Evolutionary conservation across 163 green algal species (phyloP), one percentile per base, ranked within the genome.

Genomic region (Chloroidium sp.): DNA sequence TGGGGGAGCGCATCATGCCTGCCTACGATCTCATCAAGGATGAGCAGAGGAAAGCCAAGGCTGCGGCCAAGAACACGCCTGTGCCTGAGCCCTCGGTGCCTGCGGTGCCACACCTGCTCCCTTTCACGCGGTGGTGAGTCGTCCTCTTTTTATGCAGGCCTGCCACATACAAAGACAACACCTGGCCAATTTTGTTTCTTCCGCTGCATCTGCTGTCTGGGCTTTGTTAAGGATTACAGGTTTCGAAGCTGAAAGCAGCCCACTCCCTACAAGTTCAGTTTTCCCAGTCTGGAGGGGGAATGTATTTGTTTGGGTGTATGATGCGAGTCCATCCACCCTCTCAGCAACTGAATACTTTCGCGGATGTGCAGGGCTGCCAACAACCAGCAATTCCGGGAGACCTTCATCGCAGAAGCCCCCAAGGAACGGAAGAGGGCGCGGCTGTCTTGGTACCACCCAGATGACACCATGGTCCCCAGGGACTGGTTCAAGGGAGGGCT

Each of bases 391-490:
- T 79, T 92, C 6, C 83, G 84, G 64, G 82, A 78, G n/a, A 92
- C 88, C 0, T 84, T 92, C 64, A 77, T 91, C 3, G 85, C 80
- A 61, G 85, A 92, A 4, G 76, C 36, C 36, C 36, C 36, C 36
- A 36, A 87, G 59, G 62, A 80, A 6, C 80, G 81, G 10, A 84
- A 86, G 64, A 89, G 87, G 67, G 87, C 87, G 0, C 85, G 88
- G 8, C 83, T 92, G 36, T 85, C 75, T 6, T 92, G 88, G 88
- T 92, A 92, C 69, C 88, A 92, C 76, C 88, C 88, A 61, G 88
- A 92, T 74, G 88, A 92, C 83, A 92, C 88, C 59, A 92, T 92
- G 88, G 88, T 92, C 58, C 88, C 88, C 0, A 81, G 88, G 14
- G 88, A 85, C 67, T 92, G 88, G 88, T 86, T 84, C 59, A 79